Evolutionary conservation across 78 protist species (phyloP).

Genomic region (Emiliania huxleyi): DNA sequence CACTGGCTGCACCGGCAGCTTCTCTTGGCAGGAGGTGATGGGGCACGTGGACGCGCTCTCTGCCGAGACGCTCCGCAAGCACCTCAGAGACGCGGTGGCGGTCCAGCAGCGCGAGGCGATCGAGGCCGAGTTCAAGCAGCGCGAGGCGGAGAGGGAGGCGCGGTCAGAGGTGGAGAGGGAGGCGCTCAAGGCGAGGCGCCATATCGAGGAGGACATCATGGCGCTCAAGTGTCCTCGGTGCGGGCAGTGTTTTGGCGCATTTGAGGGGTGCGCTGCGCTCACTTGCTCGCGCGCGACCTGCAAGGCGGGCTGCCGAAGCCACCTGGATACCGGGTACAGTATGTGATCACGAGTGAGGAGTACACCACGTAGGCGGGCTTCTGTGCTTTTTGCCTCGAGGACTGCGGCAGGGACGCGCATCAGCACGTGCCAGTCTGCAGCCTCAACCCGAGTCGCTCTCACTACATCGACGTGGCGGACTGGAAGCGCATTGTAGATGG

Average conservation of each 20-base stretch:
- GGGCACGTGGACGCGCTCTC: not conserved
- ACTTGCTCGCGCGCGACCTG: not conserved
- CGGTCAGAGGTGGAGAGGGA: constrained; percentile 7
- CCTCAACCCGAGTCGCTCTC: not conserved
- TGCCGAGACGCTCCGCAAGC: not conserved
- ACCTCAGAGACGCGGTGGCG: not conserved
- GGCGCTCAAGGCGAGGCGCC: not conserved
- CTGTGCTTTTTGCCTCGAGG: constrained; percentile 39
- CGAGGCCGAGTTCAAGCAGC: constrained; percentile 1
- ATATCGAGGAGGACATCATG: constrained; percentile 8
- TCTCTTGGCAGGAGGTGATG: not conserved
- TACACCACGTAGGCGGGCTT: not conserved
- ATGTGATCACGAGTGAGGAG: too few relatives aligned
- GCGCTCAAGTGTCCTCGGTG: constrained; percentile 26
- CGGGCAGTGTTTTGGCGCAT: not conserved
- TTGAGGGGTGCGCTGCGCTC: constrained; percentile 35
- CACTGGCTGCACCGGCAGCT: not conserved
- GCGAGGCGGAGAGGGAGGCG: constrained; percentile 7
- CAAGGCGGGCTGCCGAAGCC: not conserved
- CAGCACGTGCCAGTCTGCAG: constrained; percentile 7
- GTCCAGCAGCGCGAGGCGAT: constrained; percentile 20
- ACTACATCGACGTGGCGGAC: not conserved
- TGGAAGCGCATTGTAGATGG: constrained; percentile 17
- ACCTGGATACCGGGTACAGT: too few relatives aligned
- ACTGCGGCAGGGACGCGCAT: constrained; percentile 47